phyloP scores from a whole-genome alignment of 805 yeast genomes.

The Ascoidea tarda region DNA sequence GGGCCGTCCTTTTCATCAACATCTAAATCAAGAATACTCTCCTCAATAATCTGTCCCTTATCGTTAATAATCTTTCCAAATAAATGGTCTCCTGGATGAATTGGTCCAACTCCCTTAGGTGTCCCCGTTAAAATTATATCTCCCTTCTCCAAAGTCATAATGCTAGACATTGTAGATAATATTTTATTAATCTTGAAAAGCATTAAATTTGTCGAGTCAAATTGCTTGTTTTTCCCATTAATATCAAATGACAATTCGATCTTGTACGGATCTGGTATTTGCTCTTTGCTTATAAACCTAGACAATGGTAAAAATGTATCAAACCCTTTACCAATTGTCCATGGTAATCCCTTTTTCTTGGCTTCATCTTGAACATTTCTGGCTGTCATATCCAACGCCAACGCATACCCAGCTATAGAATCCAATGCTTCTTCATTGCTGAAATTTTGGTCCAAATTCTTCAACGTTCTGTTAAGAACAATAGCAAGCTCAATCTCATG shows the following conservation, averaged over 20 bases:
- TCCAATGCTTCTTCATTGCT: conserved; percentile 56
- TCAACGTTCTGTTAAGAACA: conserved; percentile 47
- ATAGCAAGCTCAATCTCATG: conserved; percentile 92
- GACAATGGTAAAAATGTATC: conserved; percentile 94
- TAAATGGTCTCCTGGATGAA: conserved; percentile 67
- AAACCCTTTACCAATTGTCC: conserved; percentile 94
- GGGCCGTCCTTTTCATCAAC: conserved; percentile 17
- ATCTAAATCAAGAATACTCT: conserved; percentile 29
- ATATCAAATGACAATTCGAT: conserved; percentile 41
- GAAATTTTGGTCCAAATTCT: conserved; percentile 38
- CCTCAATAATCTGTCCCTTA: conserved; percentile 37
- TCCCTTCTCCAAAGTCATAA: conserved; percentile 84
- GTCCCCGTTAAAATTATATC: conserved; percentile 92
- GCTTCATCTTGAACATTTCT: conserved; percentile 94
- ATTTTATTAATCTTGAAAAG: conserved; percentile 75
- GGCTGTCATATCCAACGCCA: conserved; percentile 90
- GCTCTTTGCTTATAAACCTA: conserved; percentile 45
- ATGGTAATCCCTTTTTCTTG: conserved; percentile 85
- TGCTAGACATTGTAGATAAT: conserved; percentile 65
- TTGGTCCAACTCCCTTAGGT: conserved; percentile 91
- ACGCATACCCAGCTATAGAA: conserved; percentile 73
- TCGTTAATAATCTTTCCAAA: conserved; percentile 46
- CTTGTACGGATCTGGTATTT: conserved; percentile 61
- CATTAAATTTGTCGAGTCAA: conserved; percentile 73
- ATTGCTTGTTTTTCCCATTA: conserved; percentile 59